Conservation (phyloP, 768 basidiomycete genomes). For the Calocybe gangraenosa region DNA sequence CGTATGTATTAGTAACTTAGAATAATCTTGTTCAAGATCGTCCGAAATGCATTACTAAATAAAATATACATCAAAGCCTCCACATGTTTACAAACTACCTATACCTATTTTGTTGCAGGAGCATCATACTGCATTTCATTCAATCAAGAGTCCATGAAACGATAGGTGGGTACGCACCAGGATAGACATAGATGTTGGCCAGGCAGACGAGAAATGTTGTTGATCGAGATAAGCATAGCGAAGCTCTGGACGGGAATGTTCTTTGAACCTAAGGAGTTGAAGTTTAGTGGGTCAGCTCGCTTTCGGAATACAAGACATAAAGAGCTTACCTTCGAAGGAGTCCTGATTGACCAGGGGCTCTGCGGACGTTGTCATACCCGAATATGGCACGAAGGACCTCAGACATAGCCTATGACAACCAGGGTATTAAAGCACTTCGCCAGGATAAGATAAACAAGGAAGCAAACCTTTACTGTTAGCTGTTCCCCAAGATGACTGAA, state of each 20-base stretch:
- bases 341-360: constrained; percentile 69
- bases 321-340: constrained; percentile 44
- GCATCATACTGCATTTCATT: background rate
- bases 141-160: background rate
- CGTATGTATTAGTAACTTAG: too few species aligned
- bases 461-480: constrained; percentile 48
- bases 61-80: too few species aligned
- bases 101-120: background rate
- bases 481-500: constrained; percentile 44
- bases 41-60: too few species aligned
- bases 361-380: constrained; percentile 50
- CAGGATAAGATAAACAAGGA: background rate
- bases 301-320: background rate
- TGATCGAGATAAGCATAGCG: constrained; percentile 53
- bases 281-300: background rate
- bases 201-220: constrained; percentile 48
- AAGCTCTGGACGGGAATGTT: constrained; percentile 42
- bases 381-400: constrained; percentile 66
- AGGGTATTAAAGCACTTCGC: background rate
- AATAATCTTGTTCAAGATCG: too few species aligned
- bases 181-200: constrained; percentile 65
- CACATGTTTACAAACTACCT: too few species aligned
- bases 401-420: constrained; percentile 39
- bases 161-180: constrained; percentile 32
- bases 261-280: constrained; percentile 38